phyloP scores from a whole-genome alignment of 768 basidiomycete species.

The Plicaturopsis crispa region DNA sequence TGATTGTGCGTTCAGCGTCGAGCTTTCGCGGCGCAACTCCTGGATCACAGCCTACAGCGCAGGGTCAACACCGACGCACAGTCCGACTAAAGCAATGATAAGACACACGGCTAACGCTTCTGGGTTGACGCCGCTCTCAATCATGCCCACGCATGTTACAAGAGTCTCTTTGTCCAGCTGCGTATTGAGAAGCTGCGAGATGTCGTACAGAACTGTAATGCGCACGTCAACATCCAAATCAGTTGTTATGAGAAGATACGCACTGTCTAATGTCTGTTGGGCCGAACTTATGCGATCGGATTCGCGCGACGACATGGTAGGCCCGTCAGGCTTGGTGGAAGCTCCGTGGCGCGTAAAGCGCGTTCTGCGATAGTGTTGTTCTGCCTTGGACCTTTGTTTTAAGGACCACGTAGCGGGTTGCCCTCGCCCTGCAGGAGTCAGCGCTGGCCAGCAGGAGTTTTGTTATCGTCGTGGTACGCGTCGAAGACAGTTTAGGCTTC shows the following conservation, averaged over 20 bases:
- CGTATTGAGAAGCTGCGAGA: conserved; percentile 84
- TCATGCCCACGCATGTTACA: conserved; percentile 88
- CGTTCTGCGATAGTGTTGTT: no score
- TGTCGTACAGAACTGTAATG: conserved; percentile 67
- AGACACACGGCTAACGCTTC: conserved; percentile 79
- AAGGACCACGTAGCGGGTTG: no score
- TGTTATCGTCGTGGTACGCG: no score
- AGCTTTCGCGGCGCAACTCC: conserved; percentile 70
- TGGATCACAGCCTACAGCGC: conserved; percentile 67
- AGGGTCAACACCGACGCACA: neutral
- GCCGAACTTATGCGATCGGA: conserved; percentile 55
- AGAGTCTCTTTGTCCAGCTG: conserved; percentile 85
- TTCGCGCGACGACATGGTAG: conserved; percentile 37
- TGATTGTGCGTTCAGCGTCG: conserved; percentile 26
- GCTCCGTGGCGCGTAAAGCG: no score
- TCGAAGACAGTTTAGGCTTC: no score
- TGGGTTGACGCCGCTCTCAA: conserved; percentile 88
- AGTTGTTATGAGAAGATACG: conserved; percentile 17
- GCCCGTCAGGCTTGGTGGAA: conserved; percentile 1
- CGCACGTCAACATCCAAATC: conserved; percentile 6
- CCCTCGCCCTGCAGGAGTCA: no score
- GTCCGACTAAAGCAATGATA: conserved; percentile 1
- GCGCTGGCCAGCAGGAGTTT: no score
- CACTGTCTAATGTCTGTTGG: conserved; percentile 66
- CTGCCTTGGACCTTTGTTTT: no score